Percentiles rank a stretch among this genome's conserved stretches.
Evolutionary conservation across 306 rosid genomes (phyloP).

Genomic region (Trifolium subterraneum): DNA sequence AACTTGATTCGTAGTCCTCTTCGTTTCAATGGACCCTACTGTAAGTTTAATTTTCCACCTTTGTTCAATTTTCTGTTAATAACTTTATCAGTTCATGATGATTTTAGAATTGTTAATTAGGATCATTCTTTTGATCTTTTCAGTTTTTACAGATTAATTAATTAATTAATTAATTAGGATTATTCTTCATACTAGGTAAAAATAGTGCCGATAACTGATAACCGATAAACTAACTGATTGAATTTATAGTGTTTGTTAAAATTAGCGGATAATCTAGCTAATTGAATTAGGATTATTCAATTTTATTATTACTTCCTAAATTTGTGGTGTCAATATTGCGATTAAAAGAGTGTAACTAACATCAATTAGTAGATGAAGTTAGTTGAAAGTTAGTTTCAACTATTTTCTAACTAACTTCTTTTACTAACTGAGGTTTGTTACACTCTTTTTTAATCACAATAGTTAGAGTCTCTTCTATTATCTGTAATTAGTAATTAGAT

Average conservation of each 20-base stretch:
- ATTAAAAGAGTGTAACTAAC: no score
- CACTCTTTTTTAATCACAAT: neutral
- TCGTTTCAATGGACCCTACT: constrained; percentile 56
- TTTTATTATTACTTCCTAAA: neutral
- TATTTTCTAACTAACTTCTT: no score
- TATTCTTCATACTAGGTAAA: no score
- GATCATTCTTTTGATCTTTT: neutral
- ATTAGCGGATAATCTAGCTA: no score
- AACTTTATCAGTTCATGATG: no score
- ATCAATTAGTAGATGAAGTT: no score
- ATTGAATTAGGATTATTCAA: no score
- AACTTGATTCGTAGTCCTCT: constrained; percentile 20
- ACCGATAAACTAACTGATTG: no score
- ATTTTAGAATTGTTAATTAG: neutral
- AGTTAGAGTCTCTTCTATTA: neutral
- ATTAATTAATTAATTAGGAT: no score
- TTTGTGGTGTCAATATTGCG: neutral
- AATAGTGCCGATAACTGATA: no score
- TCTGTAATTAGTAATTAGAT: constrained; percentile 17
- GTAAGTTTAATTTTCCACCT: constrained; percentile 48
- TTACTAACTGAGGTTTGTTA: neutral
- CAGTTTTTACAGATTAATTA: no score
- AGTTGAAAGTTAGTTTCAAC: neutral
- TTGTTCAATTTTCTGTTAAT: neutral
- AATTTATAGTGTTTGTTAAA: no score